Evolutionary conservation across 164 flowering plant species (phyloP).

Genomic region (Saururus chinensis): DNA sequence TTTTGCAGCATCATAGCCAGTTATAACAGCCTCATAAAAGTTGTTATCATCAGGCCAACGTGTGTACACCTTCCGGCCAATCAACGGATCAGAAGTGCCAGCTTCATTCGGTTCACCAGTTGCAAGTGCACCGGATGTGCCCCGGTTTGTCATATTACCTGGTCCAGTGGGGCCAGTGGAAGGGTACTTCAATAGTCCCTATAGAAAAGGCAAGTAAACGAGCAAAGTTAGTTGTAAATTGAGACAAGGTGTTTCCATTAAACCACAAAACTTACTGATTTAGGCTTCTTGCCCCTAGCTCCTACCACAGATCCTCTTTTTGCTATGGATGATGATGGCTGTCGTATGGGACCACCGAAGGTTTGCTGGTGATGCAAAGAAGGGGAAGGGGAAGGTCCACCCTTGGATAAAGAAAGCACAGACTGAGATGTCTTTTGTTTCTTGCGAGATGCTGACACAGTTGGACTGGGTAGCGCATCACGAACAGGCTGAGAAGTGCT

Average conservation of each 20-base stretch:
- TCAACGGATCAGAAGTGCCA: constrained; percentile 36
- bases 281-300: constrained; percentile 36
- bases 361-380: constrained; percentile 31
- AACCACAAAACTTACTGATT: constrained; percentile 34
- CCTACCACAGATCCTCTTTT: constrained; percentile 13
- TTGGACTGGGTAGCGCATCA: constrained; percentile 62
- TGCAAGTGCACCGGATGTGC: constrained; percentile 33
- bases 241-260: not conserved
- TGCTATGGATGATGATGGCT: constrained; percentile 29
- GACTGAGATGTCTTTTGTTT: constrained; percentile 59
- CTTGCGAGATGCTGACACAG: constrained; percentile 73
- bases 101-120: constrained; percentile 39
- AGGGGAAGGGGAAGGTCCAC: constrained; percentile 36
- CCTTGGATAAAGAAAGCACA: constrained; percentile 29
- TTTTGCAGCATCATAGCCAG: constrained; percentile 57
- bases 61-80: constrained; percentile 80
- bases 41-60: constrained; percentile 93
- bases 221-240: not conserved
- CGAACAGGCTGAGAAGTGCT: constrained; percentile 42
- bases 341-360: constrained; percentile 24
- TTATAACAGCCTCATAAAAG: constrained; percentile 86
- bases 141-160: constrained; percentile 42
- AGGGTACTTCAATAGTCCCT: not conserved
- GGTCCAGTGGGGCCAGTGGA: constrained; percentile 30
- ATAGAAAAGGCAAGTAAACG: not conserved